Evolutionary conservation across 805 yeast genomes (phyloP).

Genomic region (Candida anglica): DNA sequence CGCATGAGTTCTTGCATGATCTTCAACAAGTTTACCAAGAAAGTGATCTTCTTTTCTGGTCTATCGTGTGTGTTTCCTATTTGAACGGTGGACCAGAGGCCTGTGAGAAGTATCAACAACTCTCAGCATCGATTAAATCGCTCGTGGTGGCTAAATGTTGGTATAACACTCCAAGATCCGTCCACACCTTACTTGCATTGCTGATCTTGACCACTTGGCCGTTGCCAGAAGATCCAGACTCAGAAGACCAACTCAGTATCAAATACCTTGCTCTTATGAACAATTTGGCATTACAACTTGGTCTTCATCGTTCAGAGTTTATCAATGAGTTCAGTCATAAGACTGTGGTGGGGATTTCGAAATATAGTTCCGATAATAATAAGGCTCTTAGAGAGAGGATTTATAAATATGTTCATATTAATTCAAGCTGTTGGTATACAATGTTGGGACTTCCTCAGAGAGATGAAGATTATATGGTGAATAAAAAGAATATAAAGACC

Average conservation of each 20-base stretch:
- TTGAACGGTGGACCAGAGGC: conserved; percentile 17
- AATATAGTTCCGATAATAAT: conserved; percentile 27
- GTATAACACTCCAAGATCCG: conserved; percentile 42
- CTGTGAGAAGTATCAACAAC: conserved; percentile 15
- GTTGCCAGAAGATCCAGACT: conserved; percentile 24
- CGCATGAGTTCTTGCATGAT: conserved; percentile 17
- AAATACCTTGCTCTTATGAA: conserved; percentile 37
- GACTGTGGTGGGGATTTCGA: conserved; percentile 19
- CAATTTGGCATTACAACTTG: conserved; percentile 37
- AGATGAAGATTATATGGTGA: conserved; percentile 33
- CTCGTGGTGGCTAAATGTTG: conserved; percentile 40
- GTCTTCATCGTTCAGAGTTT: conserved; percentile 38
- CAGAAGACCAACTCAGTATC: conserved; percentile 31
- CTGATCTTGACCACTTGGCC: conserved; percentile 45
- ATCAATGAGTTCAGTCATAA: conserved; percentile 39
- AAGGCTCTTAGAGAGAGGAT: conserved; percentile 33
- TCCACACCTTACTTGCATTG: conserved; percentile 33
- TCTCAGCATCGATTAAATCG: conserved; percentile 30
- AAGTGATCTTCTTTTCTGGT: conserved; percentile 38
- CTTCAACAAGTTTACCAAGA: conserved; percentile 16
- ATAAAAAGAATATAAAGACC: conserved; percentile 18
- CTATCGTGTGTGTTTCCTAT: conserved; percentile 31
- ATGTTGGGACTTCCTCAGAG: conserved; percentile 29
- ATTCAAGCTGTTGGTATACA: conserved; percentile 41
- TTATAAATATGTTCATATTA: conserved; percentile 39